Percentiles rank a stretch among this genome's conserved stretches.
Conservation (phyloP, 345 rosid species). For the Melaleuca quinquenervia region DNA sequence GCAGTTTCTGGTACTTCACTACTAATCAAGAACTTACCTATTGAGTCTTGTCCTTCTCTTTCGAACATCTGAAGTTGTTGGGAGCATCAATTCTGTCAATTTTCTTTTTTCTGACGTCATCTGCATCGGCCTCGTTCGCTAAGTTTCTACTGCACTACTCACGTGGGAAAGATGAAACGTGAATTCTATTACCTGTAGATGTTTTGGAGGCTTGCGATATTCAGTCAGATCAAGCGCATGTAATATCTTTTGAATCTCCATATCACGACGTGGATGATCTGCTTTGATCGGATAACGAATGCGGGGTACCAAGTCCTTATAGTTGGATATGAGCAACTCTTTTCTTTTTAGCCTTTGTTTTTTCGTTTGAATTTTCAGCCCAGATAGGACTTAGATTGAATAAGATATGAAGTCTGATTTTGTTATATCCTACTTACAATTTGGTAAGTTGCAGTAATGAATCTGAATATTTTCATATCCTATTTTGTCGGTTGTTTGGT, state of each 20-base stretch:
- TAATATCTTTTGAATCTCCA: neutral
- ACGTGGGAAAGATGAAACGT: too few relatives aligned
- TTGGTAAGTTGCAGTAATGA: too few relatives aligned
- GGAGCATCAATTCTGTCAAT: neutral
- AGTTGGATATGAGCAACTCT: neutral
- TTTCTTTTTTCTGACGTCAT: neutral
- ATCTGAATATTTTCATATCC: too few relatives aligned
- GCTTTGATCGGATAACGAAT: neutral
- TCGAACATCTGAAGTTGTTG: neutral
- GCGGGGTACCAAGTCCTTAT: neutral
- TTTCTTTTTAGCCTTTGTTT: too few relatives aligned
- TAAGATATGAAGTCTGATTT: too few relatives aligned
- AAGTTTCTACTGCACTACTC: neutral
- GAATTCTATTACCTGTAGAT: too few relatives aligned
- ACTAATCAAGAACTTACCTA: neutral
- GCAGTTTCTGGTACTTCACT: constrained; percentile 49
- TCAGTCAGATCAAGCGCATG: neutral
- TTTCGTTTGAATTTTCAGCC: too few relatives aligned
- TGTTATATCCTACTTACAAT: too few relatives aligned
- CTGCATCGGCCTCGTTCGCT: neutral
- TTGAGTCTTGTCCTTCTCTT: neutral
- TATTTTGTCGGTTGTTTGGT: too few relatives aligned
- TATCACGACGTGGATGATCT: neutral
- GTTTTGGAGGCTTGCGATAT: neutral
- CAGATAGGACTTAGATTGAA: too few relatives aligned